Evolutionary conservation across 2,329 filamentous ascomycete genomes (phyloP).

Genomic region (Hymenoscyphus fructigenus): DNA sequence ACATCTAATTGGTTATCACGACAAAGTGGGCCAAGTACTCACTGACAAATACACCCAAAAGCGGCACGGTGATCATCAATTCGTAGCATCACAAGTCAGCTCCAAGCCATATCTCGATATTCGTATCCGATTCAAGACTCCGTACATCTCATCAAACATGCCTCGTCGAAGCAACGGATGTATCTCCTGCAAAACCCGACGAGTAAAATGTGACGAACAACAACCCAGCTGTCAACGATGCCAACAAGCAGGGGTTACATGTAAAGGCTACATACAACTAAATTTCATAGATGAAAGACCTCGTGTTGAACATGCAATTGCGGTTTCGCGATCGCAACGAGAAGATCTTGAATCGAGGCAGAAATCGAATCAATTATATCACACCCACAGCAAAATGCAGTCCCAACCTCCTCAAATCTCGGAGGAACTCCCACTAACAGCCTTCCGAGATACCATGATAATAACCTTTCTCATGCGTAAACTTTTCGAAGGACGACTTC

Average conservation of each 20-base stretch:
- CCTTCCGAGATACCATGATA: background rate
- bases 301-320: background rate
- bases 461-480: background rate
- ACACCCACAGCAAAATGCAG: background rate
- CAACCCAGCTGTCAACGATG: background rate
- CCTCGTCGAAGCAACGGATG: background rate
- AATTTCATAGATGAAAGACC: background rate
- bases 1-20: no score
- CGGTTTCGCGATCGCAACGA: background rate
- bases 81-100: no score
- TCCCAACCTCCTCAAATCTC: background rate
- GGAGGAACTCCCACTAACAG: background rate
- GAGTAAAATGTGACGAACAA: background rate
- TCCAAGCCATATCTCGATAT: no score
- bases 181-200: background rate
- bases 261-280: background rate
- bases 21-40: no score
- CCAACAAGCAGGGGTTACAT: background rate
- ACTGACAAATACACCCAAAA: no score
- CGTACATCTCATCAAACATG: background rate
- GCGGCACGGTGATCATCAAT: no score
- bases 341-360: background rate
- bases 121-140: no score
- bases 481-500: background rate
- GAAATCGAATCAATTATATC: background rate